phyloP scores from a whole-genome alignment of 2,329 filamentous ascomycete genomes.

The Penicillium sp. region DNA sequence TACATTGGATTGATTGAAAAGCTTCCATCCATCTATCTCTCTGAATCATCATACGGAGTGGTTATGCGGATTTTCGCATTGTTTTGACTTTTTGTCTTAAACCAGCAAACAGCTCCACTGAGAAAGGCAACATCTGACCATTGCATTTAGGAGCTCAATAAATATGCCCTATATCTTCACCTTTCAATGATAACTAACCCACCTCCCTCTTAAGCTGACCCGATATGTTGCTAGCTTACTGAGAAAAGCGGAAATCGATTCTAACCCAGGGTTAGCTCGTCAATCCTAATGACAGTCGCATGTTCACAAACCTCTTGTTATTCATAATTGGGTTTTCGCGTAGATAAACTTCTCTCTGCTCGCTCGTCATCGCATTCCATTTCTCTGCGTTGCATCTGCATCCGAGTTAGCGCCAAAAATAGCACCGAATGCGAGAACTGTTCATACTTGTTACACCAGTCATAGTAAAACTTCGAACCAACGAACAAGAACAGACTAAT shows the following conservation, averaged over 20 bases:
- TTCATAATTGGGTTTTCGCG: slow-evolving; percentile 38
- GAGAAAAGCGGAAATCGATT: slow-evolving; percentile 40
- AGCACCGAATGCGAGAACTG: not conserved
- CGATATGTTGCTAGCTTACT: slow-evolving; percentile 17
- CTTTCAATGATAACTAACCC: not conserved
- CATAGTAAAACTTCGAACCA: slow-evolving; percentile 41
- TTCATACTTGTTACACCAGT: slow-evolving; percentile 41
- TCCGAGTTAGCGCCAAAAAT: not conserved
- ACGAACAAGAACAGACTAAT: slow-evolving; percentile 55
- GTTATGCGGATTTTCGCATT: too few relatives aligned
- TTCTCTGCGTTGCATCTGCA: slow-evolving; percentile 33
- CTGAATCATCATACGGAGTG: too few relatives aligned
- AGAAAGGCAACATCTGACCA: too few relatives aligned
- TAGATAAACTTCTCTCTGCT: slow-evolving; percentile 39
- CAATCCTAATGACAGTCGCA: not conserved
- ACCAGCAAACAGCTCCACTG: too few relatives aligned
- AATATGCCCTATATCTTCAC: too few relatives aligned
- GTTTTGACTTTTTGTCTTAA: too few relatives aligned
- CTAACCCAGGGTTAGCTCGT: slow-evolving; percentile 18
- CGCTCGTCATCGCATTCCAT: slow-evolving; percentile 43
- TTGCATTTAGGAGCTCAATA: too few relatives aligned
- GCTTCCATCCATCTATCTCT: too few relatives aligned
- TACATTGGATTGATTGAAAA: too few relatives aligned
- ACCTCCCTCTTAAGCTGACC: not conserved
- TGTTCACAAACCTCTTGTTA: slow-evolving; percentile 42